Evolutionary conservation across 2,329 filamentous ascomycete species (phyloP), one percentile per base, ranked within the genome.

Genomic region (Bipolaris zeicola): DNA sequence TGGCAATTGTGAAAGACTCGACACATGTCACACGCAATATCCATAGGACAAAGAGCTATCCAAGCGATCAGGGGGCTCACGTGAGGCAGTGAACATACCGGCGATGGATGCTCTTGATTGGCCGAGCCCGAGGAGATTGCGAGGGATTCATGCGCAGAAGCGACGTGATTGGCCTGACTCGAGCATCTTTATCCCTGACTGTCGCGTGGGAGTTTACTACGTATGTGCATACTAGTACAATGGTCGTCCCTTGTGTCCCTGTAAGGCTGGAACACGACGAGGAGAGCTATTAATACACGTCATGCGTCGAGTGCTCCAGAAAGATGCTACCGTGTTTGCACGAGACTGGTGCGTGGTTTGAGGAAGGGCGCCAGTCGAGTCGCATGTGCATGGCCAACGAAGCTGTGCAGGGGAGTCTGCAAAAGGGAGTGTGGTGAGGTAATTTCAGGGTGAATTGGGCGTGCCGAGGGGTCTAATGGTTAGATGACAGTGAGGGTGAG

Each of bases 131-230:
- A 55, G 26, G 41, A 55, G 45, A 57, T 57, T 39, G 44, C 49
- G 43, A 34, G 16, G 39, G 54, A 38, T 48, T 57, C 42, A 43
- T 48, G 50, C 44, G 24, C 24, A n/a, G 16, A 28, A 20, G 42
- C 44, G 38, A 53, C n/a, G 11, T 57, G 50, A 57, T 57, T 57
- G 49, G 54, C 44, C 24, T 43, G 43, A 33, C 24, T 26, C 43
- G 38, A 28, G 26, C 11, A n/a, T 5, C 34, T 44, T 53, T 18
- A 48, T 36, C 44, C 49, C 31, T 37, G 33, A 24, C 24, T 34
- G 39, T 52, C 41, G 39, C 47, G 39, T 41, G 47, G 41, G 47
- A 26, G 18, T n/a, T 22, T 39, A 47, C 31, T 47, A 37, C 18
- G 20, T 20, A 24, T 31, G 10, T 13, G 38, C 16, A 41, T 14